These are phyloP conservation scores for Choanephora cucurbitarum DNA, from an alignment of 371 early-diverging fungal genomes.

Conservation along the genomic window DNA sequence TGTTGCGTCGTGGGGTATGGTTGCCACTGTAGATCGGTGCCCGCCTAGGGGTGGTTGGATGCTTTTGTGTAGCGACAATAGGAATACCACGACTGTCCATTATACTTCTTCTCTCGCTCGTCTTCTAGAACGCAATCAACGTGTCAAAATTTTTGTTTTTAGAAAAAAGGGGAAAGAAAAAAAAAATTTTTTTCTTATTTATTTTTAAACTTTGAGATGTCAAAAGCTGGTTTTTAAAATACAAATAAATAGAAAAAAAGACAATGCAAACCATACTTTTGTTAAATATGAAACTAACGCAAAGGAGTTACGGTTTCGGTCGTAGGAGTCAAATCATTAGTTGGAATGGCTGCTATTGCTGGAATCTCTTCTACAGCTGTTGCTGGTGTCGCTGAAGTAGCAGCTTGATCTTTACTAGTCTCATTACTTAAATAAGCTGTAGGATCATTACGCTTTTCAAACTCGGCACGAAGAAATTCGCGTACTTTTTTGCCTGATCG, in stretches of 20 bases:
- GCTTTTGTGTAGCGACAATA: conserved; percentile 17
- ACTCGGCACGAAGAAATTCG: conserved; percentile 45
- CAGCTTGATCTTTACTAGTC: conserved; percentile 3
- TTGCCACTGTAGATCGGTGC: conserved; percentile 3
- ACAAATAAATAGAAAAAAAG: too few relatives aligned
- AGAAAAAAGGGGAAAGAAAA: conserved; percentile 21
- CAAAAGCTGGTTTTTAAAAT: conserved; percentile 79
- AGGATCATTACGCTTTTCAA: conserved; percentile 43
- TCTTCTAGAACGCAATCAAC: too few relatives aligned
- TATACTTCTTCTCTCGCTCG: background rate
- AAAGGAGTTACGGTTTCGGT: conserved; percentile 19
- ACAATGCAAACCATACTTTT: too few relatives aligned
- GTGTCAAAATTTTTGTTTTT: too few relatives aligned
- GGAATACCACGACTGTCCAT: conserved; percentile 34
- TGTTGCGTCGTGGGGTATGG: background rate
- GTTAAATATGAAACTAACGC: conserved; percentile 3
- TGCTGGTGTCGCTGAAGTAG: too few relatives aligned
- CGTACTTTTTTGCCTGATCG: conserved; percentile 48
- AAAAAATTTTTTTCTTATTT: conserved; percentile 44
- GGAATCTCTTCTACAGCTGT: conserved; percentile 7
- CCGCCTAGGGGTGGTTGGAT: conserved; percentile 9
- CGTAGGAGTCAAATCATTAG: conserved; percentile 25
- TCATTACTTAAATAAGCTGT: conserved; percentile 7
- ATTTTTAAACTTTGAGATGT: conserved; percentile 72
- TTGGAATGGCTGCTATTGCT: conserved; percentile 20